A percentile compares a stretch with the other conserved stretches of the same genome.
Evolutionary conservation across 208 protist genomes (phyloP).

Genomic region (Crithidia brevicula): DNA sequence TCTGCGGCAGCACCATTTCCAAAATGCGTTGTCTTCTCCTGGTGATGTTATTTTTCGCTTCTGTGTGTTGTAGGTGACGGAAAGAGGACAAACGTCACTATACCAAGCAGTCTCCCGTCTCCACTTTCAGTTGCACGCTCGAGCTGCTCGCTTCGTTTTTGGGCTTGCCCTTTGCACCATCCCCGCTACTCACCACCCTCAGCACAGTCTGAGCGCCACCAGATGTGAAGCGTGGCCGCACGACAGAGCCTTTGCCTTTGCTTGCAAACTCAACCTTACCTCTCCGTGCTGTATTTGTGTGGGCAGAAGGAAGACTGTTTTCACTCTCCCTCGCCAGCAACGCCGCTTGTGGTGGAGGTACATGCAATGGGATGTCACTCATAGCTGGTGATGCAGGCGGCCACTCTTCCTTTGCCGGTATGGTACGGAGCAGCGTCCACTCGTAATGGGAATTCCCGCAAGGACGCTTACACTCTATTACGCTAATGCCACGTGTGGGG

Average conservation of each 20-base stretch:
- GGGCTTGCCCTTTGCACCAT: neutral
- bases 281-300: neutral
- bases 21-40: no score
- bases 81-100: neutral
- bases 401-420: conserved; percentile 15
- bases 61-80: neutral
- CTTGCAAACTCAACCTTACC: neutral
- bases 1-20: no score
- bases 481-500: conserved; percentile 34
- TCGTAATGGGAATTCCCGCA: conserved; percentile 53
- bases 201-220: neutral
- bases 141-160: neutral
- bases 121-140: neutral
- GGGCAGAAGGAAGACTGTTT: neutral
- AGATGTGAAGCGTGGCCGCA: neutral
- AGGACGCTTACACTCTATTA: conserved; percentile 52
- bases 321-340: neutral
- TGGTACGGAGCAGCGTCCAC: conserved; percentile 44
- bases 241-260: neutral
- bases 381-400: conserved; percentile 6
- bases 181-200: no score
- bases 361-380: conserved; percentile 23
- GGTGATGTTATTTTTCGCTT: neutral
- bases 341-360: conserved; percentile 2
- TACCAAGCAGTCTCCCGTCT: conserved; percentile 11